phyloP scores from a whole-genome alignment of 495 filamentous ascomycete genomes.

The Neurospora sp. region DNA sequence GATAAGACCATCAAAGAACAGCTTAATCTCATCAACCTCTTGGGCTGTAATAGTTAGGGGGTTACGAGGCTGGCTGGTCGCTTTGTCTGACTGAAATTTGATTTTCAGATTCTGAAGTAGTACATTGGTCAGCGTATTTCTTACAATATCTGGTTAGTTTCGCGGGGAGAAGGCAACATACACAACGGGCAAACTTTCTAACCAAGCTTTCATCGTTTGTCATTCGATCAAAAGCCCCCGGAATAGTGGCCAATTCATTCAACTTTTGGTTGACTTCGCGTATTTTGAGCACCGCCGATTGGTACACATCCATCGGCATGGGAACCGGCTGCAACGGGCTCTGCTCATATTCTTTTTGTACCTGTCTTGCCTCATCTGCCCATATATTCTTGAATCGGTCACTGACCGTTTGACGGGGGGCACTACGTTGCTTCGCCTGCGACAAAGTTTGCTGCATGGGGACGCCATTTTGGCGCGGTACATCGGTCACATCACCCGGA shows the following conservation, averaged over 20 bases:
- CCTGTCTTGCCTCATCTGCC: background rate
- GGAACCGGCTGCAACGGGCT: background rate
- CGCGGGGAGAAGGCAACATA: background rate
- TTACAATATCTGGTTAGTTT: background rate
- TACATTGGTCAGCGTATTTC: background rate
- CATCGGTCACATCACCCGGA: slow-evolving; percentile 54
- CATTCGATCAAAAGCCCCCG: background rate
- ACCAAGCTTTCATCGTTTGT: background rate
- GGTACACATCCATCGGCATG: background rate
- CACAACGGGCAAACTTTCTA: background rate
- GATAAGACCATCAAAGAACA: slow-evolving; percentile 26
- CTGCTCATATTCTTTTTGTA: background rate
- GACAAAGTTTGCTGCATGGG: slow-evolving; percentile 23
- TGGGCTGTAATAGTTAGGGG: slow-evolving; percentile 47
- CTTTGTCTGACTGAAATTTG: background rate
- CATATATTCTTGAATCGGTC: background rate
- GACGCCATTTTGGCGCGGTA: slow-evolving; percentile 33
- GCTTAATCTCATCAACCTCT: slow-evolving; percentile 42
- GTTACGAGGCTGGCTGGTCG: slow-evolving; percentile 25
- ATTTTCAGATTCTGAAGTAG: background rate
- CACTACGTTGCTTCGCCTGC: slow-evolving; percentile 6
- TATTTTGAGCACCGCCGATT: background rate
- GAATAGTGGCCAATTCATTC: background rate
- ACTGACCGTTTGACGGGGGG: background rate
- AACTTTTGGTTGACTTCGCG: background rate